Evolutionary conservation across 2,329 filamentous ascomycete genomes (phyloP), one percentile per base, ranked within the genome.

Genomic region (Cercospora sesami): DNA sequence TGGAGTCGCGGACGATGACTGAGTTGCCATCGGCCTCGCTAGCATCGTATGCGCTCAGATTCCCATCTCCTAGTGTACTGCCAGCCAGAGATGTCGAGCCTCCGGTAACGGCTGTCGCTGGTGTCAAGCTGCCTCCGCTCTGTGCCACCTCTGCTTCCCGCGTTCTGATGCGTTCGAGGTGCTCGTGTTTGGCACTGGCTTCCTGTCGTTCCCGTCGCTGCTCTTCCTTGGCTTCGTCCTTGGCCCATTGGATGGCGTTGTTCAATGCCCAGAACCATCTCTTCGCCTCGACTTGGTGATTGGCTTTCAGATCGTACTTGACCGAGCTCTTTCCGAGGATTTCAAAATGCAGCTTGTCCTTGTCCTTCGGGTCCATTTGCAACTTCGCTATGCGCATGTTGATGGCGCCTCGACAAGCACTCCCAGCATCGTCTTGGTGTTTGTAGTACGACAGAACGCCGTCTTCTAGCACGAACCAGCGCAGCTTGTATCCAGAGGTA

Each of bases 261-360:
- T 99, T 99, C 71, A 99, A 84, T 0, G 95, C 92, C 95, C 95
- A 99, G 80, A 96, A 99, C 95, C 95, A 99, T 65, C 95, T 88
- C 81, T 99, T 99, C 5, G 95, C 94, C 80, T 99, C 95, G 30
- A 98, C 94, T 77, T 97, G 91, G 80, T 99, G 95, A 76, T 99
- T 99, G 0, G 95, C 95, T 80, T 97, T 98, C 63, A 99, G 85
- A 60, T 96, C 94, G 79, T 99, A 99, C 81, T 97, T 99, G 78
- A 99, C 95, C 0, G 94, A 98, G 0, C 94, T 97, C 80, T 99
- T 99, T 63, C 95, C 95, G 70, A 94, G 92, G 63, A 99, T 98
- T 77, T 99, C 95, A 75, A 99, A 98, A 68, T 94, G 93, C 57
- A 94, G 94, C 83, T 98, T 99, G 78, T 99, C 95, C 83, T 98